Percentiles rank a stretch among this genome's conserved stretches.
Evolutionary conservation across 306 rosid species (phyloP).

Genomic region (Fragaria vesca): DNA sequence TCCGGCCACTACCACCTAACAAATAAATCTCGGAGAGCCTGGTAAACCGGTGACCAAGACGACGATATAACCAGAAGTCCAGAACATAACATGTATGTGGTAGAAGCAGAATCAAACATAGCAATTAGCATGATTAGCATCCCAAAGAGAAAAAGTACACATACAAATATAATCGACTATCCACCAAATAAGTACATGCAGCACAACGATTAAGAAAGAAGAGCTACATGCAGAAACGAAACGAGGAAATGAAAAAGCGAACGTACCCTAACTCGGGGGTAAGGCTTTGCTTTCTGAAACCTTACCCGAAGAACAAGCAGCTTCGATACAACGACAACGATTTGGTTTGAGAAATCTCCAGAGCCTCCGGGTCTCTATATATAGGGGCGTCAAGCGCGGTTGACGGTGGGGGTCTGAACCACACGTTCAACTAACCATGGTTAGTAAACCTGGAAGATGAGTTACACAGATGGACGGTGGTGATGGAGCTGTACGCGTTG

Average conservation of each 20-base stretch:
- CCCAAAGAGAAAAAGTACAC: not conserved
- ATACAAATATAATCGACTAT: not conserved
- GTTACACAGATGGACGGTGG: conserved; percentile 10
- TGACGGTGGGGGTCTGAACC: not conserved
- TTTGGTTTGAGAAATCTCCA: not conserved
- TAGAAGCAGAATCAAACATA: not conserved
- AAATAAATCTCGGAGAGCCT: no score
- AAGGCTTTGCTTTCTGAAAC: not conserved
- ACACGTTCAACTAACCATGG: conserved; percentile 17
- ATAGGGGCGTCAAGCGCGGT: not conserved
- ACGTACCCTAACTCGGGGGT: not conserved
- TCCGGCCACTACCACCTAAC: not conserved
- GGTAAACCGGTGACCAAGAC: not conserved
- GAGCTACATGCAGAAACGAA: not conserved
- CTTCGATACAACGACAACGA: not conserved
- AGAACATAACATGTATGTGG: not conserved
- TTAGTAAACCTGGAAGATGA: not conserved
- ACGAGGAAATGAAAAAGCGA: not conserved
- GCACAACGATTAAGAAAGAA: not conserved
- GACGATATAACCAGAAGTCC: not conserved
- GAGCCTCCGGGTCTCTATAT: not conserved
- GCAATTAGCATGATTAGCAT: not conserved
- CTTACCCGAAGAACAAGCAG: not conserved
- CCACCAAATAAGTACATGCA: not conserved
- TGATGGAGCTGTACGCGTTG: conserved; percentile 14